A percentile compares a stretch with the other conserved stretches of the same genome.
Conservation (phyloP, 495 filamentous ascomycete genomes). For the Penicillium salamii region DNA sequence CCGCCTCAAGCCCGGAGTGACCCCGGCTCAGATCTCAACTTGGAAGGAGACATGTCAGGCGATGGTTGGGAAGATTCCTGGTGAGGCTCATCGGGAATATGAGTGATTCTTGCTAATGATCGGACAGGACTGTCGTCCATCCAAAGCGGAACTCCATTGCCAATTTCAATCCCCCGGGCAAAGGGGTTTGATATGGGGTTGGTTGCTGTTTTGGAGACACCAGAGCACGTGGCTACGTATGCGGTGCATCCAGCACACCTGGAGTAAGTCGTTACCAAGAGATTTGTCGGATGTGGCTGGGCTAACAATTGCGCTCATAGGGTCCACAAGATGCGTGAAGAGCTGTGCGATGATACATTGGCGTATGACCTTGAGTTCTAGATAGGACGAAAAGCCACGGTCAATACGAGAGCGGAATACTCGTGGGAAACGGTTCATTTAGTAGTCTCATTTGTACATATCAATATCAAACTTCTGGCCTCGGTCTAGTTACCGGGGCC, state of each 20-base stretch:
- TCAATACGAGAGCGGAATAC: background rate
- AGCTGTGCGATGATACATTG: conserved; percentile 44
- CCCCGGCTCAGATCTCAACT: conserved; percentile 25
- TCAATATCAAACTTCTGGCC: background rate
- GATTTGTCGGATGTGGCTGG: background rate
- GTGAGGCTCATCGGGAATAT: conserved; percentile 1
- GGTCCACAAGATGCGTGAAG: conserved; percentile 40
- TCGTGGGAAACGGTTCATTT: conserved; percentile 1
- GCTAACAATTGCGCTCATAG: conserved; percentile 17
- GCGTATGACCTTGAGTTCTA: conserved; percentile 46
- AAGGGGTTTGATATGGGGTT: conserved; percentile 44
- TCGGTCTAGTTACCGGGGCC: conserved; percentile 1
- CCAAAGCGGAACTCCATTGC: conserved; percentile 28
- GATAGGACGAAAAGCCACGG: background rate
- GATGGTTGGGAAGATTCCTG: conserved; percentile 43
- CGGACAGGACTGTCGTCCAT: conserved; percentile 30
- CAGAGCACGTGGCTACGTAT: conserved; percentile 37
- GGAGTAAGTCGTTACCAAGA: conserved; percentile 26
- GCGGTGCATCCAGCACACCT: conserved; percentile 38
- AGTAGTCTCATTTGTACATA: conserved; percentile 9
- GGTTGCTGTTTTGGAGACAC: conserved; percentile 39
- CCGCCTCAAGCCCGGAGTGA: conserved; percentile 40
- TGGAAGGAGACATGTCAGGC: conserved; percentile 28
- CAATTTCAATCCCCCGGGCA: conserved; percentile 37
- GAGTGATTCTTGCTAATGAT: background rate